phyloP scores from a whole-genome alignment of 306 rosid genomes.

The Cucurbita pepo region DNA sequence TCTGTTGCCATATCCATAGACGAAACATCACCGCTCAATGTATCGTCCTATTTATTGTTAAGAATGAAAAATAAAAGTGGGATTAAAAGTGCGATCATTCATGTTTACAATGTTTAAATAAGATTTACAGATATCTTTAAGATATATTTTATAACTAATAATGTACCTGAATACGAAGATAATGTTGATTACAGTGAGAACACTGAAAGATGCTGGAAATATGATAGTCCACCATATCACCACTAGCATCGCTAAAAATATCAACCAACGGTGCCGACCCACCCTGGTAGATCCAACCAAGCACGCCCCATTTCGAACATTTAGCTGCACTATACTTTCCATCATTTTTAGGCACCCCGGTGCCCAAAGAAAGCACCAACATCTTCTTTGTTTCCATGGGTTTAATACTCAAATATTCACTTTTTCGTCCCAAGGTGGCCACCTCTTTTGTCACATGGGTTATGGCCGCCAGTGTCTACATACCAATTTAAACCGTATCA shows the following conservation, averaged over 20 bases:
- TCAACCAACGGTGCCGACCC: not conserved
- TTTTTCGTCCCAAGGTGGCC: not conserved
- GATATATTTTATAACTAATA: no score
- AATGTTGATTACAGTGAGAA: not conserved
- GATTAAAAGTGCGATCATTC: no score
- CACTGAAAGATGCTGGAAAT: not conserved
- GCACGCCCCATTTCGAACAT: not conserved
- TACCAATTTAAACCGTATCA: no score
- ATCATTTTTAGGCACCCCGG: not conserved
- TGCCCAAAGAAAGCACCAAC: not conserved
- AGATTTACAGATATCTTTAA: no score
- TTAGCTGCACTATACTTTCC: not conserved
- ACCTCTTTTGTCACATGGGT: not conserved
- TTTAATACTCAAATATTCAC: not conserved
- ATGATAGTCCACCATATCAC: not conserved
- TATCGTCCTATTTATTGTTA: not conserved
- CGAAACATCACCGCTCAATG: not conserved
- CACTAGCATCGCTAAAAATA: not conserved
- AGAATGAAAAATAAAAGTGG: no score
- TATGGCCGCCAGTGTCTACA: not conserved
- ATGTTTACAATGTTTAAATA: no score
- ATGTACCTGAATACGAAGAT: not conserved
- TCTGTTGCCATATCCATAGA: not conserved
- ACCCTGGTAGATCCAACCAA: not conserved
- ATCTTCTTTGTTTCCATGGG: not conserved